Evolutionary conservation across 2,329 filamentous ascomycete species (phyloP).

Genomic region (Microsporum audouinii): DNA sequence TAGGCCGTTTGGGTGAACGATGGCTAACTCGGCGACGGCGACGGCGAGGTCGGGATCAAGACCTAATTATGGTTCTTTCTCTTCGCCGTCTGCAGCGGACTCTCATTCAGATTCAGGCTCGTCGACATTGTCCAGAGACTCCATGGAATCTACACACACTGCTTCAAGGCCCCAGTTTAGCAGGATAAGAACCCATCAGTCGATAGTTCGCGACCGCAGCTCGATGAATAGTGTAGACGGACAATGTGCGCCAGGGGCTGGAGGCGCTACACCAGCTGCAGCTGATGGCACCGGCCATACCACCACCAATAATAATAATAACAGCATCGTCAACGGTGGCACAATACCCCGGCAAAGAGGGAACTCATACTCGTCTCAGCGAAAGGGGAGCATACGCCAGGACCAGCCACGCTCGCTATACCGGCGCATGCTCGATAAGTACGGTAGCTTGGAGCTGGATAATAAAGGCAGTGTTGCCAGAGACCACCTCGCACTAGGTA

Average conservation of each 20-base stretch:
- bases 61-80: conserved; percentile 1
- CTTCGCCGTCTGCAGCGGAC: background rate
- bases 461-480: conserved; percentile 56
- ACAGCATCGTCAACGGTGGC: background rate
- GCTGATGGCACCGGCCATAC: background rate
- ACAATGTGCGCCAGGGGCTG: background rate
- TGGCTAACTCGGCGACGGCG: conserved; percentile 1
- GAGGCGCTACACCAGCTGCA: background rate
- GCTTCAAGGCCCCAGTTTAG: conserved; percentile 1
- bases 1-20: background rate
- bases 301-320: background rate
- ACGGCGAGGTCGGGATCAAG: background rate
- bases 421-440: conserved; percentile 37
- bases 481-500: conserved; percentile 54
- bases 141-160: background rate
- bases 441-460: conserved; percentile 51
- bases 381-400: background rate
- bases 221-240: background rate
- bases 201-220: background rate
- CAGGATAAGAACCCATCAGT: conserved; percentile 4
- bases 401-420: background rate
- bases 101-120: background rate
- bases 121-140: background rate
- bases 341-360: background rate
- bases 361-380: background rate